Evolutionary conservation across 768 basidiomycete genomes (phyloP).

Genomic region (Arthromyces matolae): DNA sequence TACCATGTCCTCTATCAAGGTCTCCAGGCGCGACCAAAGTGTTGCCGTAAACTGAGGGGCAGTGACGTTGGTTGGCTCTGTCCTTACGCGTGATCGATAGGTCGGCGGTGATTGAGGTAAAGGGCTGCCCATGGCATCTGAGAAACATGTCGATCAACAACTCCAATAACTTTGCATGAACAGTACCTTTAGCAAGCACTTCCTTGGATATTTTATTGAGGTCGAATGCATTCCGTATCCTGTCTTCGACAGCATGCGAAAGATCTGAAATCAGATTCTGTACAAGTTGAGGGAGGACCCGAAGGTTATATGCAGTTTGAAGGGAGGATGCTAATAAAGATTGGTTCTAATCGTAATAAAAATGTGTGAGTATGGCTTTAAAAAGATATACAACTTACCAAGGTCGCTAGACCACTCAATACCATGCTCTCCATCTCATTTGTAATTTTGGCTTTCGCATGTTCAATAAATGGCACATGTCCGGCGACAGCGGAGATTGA

Average conservation of each 20-base stretch:
- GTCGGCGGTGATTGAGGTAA: slow-evolving; percentile 38
- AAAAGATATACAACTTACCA: slow-evolving; percentile 48
- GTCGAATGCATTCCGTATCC: slow-evolving; percentile 84
- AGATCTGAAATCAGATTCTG: slow-evolving; percentile 75
- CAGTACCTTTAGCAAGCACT: slow-evolving; percentile 69
- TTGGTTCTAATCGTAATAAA: slow-evolving; percentile 60
- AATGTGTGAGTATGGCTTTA: slow-evolving; percentile 1
- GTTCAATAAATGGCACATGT: slow-evolving; percentile 69
- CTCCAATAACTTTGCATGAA: not conserved
- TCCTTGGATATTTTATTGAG: slow-evolving; percentile 83
- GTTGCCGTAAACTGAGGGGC: slow-evolving; percentile 83
- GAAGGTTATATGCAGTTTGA: slow-evolving; percentile 93
- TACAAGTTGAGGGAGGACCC: slow-evolving; percentile 79
- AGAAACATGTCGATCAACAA: not conserved
- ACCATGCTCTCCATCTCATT: slow-evolving; percentile 93
- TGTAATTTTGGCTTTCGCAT: slow-evolving; percentile 65
- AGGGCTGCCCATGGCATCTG: slow-evolving; percentile 21
- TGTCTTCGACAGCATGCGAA: slow-evolving; percentile 76
- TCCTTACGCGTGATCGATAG: slow-evolving; percentile 84
- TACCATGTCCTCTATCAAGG: slow-evolving; percentile 84
- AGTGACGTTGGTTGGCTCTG: slow-evolving; percentile 85
- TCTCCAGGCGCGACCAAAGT: slow-evolving; percentile 78
- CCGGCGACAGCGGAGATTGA: slow-evolving; percentile 68
- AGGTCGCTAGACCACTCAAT: slow-evolving; percentile 65
- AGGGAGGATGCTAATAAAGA: slow-evolving; percentile 87